phyloP scores from a whole-genome alignment of 768 basidiomycete species.

The Chalciporus chontae region DNA sequence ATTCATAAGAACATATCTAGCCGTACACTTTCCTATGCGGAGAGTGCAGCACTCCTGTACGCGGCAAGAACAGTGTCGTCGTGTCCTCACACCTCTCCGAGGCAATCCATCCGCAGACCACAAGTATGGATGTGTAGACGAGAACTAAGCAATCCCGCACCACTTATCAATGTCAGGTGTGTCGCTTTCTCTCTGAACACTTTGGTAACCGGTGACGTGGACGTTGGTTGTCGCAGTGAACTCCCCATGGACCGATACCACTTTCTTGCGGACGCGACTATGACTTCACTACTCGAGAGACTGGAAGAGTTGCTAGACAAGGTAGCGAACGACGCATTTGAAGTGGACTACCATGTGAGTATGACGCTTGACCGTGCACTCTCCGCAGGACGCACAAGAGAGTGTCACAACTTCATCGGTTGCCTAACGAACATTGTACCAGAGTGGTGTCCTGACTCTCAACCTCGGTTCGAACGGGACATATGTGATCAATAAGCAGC shows the following conservation, averaged over 20 bases:
- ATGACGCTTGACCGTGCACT: neutral
- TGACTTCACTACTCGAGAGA: conserved; percentile 71
- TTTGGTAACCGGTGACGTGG: neutral
- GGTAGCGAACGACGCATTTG: conserved; percentile 51
- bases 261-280: conserved; percentile 65
- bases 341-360: conserved; percentile 88
- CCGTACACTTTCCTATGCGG: conserved; percentile 3
- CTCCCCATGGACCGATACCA: conserved; percentile 70
- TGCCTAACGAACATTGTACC: conserved; percentile 14
- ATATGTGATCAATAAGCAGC: conserved; percentile 97
- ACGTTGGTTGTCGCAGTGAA: conserved; percentile 31
- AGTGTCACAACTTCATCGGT: neutral
- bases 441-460: conserved; percentile 92
- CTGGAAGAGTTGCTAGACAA: conserved; percentile 72
- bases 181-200: neutral
- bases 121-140: conserved; percentile 17
- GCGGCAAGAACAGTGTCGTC: conserved; percentile 1
- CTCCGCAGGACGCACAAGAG: neutral
- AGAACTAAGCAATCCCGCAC: conserved; percentile 47
- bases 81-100: neutral
- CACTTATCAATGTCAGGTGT: conserved; percentile 57
- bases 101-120: neutral
- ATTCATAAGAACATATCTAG: conserved; percentile 14
- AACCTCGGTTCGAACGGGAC: conserved; percentile 73
- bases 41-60: conserved; percentile 2